Percentiles rank a stretch among this genome's conserved stretches.
Conservation (phyloP, 2,329 filamentous ascomycete species). For the Dothistroma pini region DNA sequence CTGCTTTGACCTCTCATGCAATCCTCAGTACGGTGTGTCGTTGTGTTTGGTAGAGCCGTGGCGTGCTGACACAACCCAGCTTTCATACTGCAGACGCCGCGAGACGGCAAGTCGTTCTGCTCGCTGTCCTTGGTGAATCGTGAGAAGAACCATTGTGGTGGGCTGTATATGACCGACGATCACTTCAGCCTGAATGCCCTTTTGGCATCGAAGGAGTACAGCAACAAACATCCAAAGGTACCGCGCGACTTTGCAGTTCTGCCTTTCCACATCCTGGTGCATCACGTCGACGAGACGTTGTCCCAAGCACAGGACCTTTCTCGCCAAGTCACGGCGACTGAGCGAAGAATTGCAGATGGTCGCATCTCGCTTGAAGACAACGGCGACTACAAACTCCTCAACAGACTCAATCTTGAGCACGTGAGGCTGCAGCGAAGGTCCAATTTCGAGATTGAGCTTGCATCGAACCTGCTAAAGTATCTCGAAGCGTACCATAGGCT, state of each 20-base stretch:
- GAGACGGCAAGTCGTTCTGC: constrained; percentile 34
- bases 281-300: constrained; percentile 33
- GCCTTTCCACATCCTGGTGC: constrained; percentile 31
- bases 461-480: constrained; percentile 32
- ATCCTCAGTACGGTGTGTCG: constrained; percentile 26
- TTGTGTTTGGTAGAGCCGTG: neutral
- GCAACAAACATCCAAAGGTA: constrained; percentile 34
- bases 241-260: constrained; percentile 35
- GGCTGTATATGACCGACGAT: constrained; percentile 31
- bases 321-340: constrained; percentile 30
- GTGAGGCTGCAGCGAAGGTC: constrained; percentile 31
- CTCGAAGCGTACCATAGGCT: constrained; percentile 32
- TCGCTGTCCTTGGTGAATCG: constrained; percentile 35
- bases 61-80: constrained; percentile 13
- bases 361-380: constrained; percentile 34
- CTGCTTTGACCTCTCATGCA: constrained; percentile 30
- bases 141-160: constrained; percentile 31
- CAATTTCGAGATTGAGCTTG: constrained; percentile 35
- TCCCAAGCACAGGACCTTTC: constrained; percentile 30
- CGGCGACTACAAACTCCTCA: constrained; percentile 36
- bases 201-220: constrained; percentile 28
- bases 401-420: constrained; percentile 34
- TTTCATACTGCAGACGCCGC: constrained; percentile 35
- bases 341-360: constrained; percentile 33
- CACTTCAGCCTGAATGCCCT: constrained; percentile 29